Conservation (phyloP, 2,329 filamentous ascomycete genomes). For the Dactylellina parvicollis region DNA sequence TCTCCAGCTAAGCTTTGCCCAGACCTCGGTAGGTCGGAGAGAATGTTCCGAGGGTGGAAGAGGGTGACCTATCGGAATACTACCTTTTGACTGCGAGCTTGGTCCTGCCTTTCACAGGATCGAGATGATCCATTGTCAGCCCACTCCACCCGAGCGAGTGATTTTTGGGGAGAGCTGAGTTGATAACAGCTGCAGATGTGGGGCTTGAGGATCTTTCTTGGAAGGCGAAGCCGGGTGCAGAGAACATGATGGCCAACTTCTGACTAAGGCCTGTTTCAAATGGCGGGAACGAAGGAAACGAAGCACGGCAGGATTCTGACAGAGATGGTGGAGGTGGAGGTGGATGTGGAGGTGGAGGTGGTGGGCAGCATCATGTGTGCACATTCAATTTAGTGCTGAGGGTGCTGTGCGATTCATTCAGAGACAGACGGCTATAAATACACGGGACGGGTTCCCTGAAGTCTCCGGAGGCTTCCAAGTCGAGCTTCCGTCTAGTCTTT, state of each 20-base stretch:
- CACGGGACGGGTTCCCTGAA: too few species aligned
- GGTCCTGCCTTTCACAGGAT: neutral
- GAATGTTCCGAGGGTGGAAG: neutral
- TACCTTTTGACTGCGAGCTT: constrained; percentile 22
- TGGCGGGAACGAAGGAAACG: neutral
- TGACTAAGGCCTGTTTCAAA: constrained; percentile 16
- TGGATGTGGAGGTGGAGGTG: too few species aligned
- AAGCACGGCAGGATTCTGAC: constrained; percentile 15
- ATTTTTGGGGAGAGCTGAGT: constrained; percentile 17
- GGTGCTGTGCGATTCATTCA: too few species aligned
- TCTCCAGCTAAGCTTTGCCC: constrained; percentile 50
- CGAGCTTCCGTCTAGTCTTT: too few species aligned
- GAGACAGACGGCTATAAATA: too few species aligned
- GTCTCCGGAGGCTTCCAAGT: too few species aligned
- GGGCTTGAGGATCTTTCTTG: neutral
- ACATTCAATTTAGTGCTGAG: too few species aligned
- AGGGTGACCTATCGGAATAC: constrained; percentile 50
- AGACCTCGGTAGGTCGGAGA: constrained; percentile 23
- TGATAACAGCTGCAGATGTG: constrained; percentile 14
- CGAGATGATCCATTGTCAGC: neutral
- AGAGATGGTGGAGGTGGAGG: too few species aligned
- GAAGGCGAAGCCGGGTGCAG: constrained; percentile 31
- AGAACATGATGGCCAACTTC: neutral
- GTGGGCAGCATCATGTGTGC: too few species aligned
- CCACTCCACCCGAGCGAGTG: constrained; percentile 17